Evolutionary conservation across 495 filamentous ascomycete species (phyloP), one percentile per base, ranked within the genome.

Genomic region (Astrothelium macrocarpum): DNA sequence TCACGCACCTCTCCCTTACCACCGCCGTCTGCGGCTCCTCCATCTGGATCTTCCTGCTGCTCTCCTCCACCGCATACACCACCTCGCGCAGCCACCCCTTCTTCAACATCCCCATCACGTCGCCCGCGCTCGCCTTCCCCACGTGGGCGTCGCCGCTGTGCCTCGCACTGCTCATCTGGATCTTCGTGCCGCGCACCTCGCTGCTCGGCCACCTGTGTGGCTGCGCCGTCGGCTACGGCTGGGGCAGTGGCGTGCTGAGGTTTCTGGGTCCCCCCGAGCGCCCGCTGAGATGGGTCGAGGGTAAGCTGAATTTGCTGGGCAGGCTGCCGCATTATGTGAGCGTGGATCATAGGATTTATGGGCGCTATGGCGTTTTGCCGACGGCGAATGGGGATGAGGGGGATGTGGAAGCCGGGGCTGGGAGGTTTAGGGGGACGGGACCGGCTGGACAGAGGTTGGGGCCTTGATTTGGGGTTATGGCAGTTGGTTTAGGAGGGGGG

Each of bases 291-390:
- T 96, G 83, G 83, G 84, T 95, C 59, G 91, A 97, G 75, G 81
- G 82, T 23, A 95, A 90, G 73, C 69, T 95, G 60, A 93, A 95
- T 67, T 81, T 96, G 23, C 78, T 95, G 2, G 89, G 85, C 16
- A 80, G 89, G 63, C 74, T 96, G 42, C 90, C 91, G 18, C 88
- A 93, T 74, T 97, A 95, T 70, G 86, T 97, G 18, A 91, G 88
- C 23, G 84, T 97, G 14, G 91, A 97, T 70, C 91, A 96, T 72
- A 95, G 95, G 82, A 95, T 88, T n/a, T 95, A 90, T 70, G 91
- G 91, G n/a, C 82, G 91, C 58, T 95, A 93, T 71, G 91, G 91
- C 0, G 89, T 97, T 20, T 77, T 97, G 25, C 91, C 91, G 1
- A 84, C 84, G 0, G 79, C 77, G 32, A 78, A 39, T 20, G 59